Percentiles rank a stretch among this genome's conserved stretches.
Evolutionary conservation across 2,329 filamentous ascomycete genomes (phyloP).

Genomic region (Clonostachys rhizophaga): DNA sequence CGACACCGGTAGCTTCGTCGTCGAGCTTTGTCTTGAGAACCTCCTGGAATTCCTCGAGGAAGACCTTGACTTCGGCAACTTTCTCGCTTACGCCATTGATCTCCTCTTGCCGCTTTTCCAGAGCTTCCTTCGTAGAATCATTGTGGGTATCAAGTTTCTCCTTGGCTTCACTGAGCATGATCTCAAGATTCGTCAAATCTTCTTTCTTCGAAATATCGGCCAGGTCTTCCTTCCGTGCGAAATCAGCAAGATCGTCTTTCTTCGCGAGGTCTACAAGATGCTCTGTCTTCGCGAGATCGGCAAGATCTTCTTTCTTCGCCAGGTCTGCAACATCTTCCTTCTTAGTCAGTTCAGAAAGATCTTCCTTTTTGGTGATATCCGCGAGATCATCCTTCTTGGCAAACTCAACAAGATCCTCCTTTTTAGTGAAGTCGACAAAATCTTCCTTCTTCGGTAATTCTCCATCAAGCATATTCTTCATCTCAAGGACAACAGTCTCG

Average conservation of each 20-base stretch:
- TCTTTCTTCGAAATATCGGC: conserved; percentile 55
- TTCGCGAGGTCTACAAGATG: conserved; percentile 67
- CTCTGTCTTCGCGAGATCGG: conserved; percentile 61
- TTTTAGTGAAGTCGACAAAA: background rate
- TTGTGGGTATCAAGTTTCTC: conserved; percentile 63
- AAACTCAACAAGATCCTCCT: conserved; percentile 50
- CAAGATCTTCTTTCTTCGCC: conserved; percentile 17
- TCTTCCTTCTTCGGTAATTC: background rate
- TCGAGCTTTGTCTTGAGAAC: conserved; percentile 73
- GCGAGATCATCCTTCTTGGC: conserved; percentile 62
- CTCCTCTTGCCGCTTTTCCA: conserved; percentile 3
- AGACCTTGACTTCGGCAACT: conserved; percentile 71
- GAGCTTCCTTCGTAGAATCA: conserved; percentile 61
- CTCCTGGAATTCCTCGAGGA: conserved; percentile 74
- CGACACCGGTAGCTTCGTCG: conserved; percentile 67
- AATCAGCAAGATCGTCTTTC: conserved; percentile 63
- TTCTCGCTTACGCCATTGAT: conserved; percentile 73
- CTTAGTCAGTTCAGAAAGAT: background rate
- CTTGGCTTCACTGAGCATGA: conserved; percentile 67
- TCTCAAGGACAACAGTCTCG: conserved; percentile 76
- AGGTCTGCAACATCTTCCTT: background rate
- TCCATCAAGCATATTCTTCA: conserved; percentile 70
- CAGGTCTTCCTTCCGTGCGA: conserved; percentile 35
- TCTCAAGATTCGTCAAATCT: conserved; percentile 56
- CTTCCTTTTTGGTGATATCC: conserved; percentile 15